These are phyloP conservation scores for Globisporangium canariense DNA, from an alignment of 352 stramenopile species.

Conservation along the genomic window DNA sequence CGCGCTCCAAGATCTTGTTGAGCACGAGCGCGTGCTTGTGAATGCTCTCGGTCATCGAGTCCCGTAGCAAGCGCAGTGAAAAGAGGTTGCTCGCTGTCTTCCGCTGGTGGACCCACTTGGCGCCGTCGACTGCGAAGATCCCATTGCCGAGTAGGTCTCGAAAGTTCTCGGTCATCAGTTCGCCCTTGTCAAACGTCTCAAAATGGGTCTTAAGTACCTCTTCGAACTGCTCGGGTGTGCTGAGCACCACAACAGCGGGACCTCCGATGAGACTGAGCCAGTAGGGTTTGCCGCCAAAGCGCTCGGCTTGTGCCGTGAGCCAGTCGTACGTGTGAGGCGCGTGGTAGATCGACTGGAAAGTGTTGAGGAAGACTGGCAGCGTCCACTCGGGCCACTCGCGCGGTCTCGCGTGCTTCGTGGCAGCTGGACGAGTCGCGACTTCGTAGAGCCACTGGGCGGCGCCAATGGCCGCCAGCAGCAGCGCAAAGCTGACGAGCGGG, in stretches of 20 bases:
- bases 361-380: conserved; percentile 18
- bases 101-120: conserved; percentile 36
- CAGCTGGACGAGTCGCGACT: background rate
- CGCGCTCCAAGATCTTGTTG: background rate
- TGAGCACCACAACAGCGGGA: conserved; percentile 13
- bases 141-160: conserved; percentile 19
- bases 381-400: conserved; percentile 7
- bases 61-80: conserved; percentile 23
- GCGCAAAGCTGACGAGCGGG: background rate
- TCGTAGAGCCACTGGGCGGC: conserved; percentile 10
- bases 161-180: conserved; percentile 18
- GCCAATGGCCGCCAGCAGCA: background rate
- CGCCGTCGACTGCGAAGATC: conserved; percentile 22
- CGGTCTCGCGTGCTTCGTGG: conserved; percentile 9
- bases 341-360: conserved; percentile 15
- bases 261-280: conserved; percentile 8
- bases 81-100: conserved; percentile 26
- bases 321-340: conserved; percentile 15
- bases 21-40: conserved; percentile 5
- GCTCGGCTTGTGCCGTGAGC: conserved; percentile 5
- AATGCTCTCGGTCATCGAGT: conserved; percentile 25
- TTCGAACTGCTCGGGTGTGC: conserved; percentile 19
- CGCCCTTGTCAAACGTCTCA: conserved; percentile 24
- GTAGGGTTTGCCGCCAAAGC: conserved; percentile 10
- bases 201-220: conserved; percentile 25